Evolutionary conservation across 2,329 filamentous ascomycete species (phyloP).

Genomic region (Hyphodiscus sp.): DNA sequence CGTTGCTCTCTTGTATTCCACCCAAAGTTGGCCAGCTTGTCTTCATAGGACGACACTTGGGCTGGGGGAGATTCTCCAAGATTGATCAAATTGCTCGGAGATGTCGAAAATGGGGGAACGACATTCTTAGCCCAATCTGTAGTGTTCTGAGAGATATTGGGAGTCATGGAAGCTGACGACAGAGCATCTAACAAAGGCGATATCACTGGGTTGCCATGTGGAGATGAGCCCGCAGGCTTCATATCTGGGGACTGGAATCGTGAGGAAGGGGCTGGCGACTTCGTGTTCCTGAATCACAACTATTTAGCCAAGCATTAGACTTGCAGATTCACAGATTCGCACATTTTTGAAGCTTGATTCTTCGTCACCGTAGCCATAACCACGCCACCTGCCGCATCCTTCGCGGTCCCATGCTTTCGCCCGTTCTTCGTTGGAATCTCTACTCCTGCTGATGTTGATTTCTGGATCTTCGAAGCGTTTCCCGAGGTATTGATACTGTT

Average conservation of each 20-base stretch:
- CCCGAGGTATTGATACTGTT: slow-evolving; percentile 17
- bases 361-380: slow-evolving; percentile 29
- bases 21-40: slow-evolving; percentile 22
- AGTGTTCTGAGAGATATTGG: slow-evolving; percentile 25
- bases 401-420: slow-evolving; percentile 31
- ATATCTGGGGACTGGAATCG: slow-evolving; percentile 23
- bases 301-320: slow-evolving; percentile 7
- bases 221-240: slow-evolving; percentile 17
- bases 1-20: slow-evolving; percentile 28
- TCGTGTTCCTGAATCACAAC: slow-evolving; percentile 16
- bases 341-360: slow-evolving; percentile 26
- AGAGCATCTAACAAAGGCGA: slow-evolving; percentile 28
- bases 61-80: slow-evolving; percentile 39
- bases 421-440: slow-evolving; percentile 26
- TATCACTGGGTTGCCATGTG: slow-evolving; percentile 20
- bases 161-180: slow-evolving; percentile 24
- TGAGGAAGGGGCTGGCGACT: slow-evolving; percentile 12
- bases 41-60: slow-evolving; percentile 29
- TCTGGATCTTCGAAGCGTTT: slow-evolving; percentile 18
- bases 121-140: slow-evolving; percentile 39
- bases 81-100: slow-evolving; percentile 36
- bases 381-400: slow-evolving; percentile 23
- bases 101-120: slow-evolving; percentile 35
- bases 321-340: slow-evolving; percentile 20
- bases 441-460: slow-evolving; percentile 19